A percentile compares a stretch with the other conserved stretches of the same genome.
Evolutionary conservation across 305 asterid genomes (phyloP).

Genomic region (Solanum hybrid): DNA sequence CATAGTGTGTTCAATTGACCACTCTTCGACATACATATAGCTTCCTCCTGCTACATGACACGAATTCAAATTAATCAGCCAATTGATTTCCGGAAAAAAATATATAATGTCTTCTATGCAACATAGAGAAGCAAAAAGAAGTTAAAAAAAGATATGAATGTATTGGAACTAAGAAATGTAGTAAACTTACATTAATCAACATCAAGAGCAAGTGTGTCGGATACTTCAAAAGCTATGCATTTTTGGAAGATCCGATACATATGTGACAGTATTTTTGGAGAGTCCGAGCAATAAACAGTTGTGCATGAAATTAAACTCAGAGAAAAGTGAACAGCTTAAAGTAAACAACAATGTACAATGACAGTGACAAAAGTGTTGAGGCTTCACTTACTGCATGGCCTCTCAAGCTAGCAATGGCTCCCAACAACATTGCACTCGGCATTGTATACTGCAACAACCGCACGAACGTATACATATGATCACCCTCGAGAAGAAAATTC

Average conservation of each 20-base stretch:
- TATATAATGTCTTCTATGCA: background rate
- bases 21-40: background rate
- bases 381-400: conserved; percentile 47
- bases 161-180: background rate
- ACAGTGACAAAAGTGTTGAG: conserved; percentile 31
- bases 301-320: background rate
- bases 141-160: background rate
- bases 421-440: conserved; percentile 45
- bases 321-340: conserved; percentile 13
- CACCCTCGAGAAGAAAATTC: conserved; percentile 24
- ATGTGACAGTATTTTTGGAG: background rate
- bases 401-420: conserved; percentile 48
- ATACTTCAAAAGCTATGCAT: background rate
- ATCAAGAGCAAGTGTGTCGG: background rate
- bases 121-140: background rate
- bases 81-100: background rate
- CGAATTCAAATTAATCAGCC: background rate
- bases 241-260: background rate
- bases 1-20: background rate
- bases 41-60: background rate
- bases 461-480: conserved; percentile 35
- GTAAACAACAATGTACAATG: conserved; percentile 35
- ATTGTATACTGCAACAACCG: conserved; percentile 40
- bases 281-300: background rate
- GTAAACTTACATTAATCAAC: background rate